Evolutionary conservation across 345 rosid species (phyloP), one percentile per base, ranked within the genome.

Genomic region (Rubroshorea leprosula): DNA sequence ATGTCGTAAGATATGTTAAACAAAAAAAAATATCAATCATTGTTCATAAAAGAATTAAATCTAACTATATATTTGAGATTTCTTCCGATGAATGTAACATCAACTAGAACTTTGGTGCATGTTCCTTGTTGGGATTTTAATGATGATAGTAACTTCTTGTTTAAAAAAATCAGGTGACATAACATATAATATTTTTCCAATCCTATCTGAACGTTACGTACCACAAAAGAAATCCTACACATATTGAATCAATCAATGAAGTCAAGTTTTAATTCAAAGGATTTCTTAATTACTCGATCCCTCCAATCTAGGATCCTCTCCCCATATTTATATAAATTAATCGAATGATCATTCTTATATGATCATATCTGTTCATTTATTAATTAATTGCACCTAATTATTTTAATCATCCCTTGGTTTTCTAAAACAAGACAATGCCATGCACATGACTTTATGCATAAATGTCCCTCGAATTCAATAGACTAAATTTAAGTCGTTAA

Each of bases 351-450:
- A 55, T 68, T 61, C 61, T 21, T 51, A 26, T 25, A 48, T 12
- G 18, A 60, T 20, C n/a, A 51, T 16, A 10, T 35, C 13, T 57
- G 3, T 9, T 41, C 41, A 15, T 0, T 25, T 22, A 15, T 0
- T 16, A 20, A 41, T 23, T 35, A 35, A 29, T 35, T 29, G 29
- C 27, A 22, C 13, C 27, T 51, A n/a, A 51, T 5, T 55, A 39
- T 19, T 54, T 47, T 15, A 55, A 39, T 56, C 47, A 67, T 13
- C 18, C 22, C 47, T 68, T 55, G 23, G 29, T 50, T 75, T 49
- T 22, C 76, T 45, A 57, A 57, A 65, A 57, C 76, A 58, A 71
- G 71, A 68, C 50, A 71, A 62, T 75, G 71, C 60, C 63, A 51
- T 41, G 71, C 76, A 71, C 79, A 58, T 75, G 71, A 64, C 66